Evolutionary conservation across 2,329 filamentous ascomycete genomes (phyloP), one percentile per base, ranked within the genome.

Genomic region (Sporothrix pallida): DNA sequence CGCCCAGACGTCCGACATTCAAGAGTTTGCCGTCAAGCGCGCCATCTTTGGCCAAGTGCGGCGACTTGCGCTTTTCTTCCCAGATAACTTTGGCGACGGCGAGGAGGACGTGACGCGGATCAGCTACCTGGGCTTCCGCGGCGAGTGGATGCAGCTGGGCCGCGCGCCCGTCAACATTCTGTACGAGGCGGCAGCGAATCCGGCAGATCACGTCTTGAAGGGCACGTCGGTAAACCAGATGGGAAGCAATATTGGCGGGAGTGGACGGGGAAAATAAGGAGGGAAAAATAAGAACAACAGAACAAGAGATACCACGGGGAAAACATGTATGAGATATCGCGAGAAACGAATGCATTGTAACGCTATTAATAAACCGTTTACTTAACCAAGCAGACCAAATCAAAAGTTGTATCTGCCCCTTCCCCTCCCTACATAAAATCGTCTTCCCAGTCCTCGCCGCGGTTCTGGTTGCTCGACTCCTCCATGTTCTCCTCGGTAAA

Each of bases 131-230:
- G 96, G 93, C 0, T 98, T 99, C 85, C 95, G 93, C 83, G 96
- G 96, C 31, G 93, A 97, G 83, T 98, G 94, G 87, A 96, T 96
- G 88, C 90, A 91, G 80, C 83, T 97, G 79, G 96, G 92, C 65
- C 87, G 92, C 72, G 93, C 95, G 80, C 94, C 96, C 0, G 85
- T 92, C 7, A 94, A 92, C 77, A 95, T 98, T 78, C 79, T 97
- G 75, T 99, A 98, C 82, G 96, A 99, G 87, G 92, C 94, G 20
- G 95, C 95, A 37, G 92, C 96, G 50, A 97, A 98, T 81, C 96
- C 95, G 13, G 89, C 85, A 65, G 96, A 99, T 83, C 96, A 99
- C 83, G 89, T 87, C 83, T 31, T 91, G 26, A 90, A 89, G 83
- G 89, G 89, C 8, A 86, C 86, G 68, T 81, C 78, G 62, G 80